Conservation (phyloP, 2,329 filamentous ascomycete species). For the Exophiala bonariae region DNA sequence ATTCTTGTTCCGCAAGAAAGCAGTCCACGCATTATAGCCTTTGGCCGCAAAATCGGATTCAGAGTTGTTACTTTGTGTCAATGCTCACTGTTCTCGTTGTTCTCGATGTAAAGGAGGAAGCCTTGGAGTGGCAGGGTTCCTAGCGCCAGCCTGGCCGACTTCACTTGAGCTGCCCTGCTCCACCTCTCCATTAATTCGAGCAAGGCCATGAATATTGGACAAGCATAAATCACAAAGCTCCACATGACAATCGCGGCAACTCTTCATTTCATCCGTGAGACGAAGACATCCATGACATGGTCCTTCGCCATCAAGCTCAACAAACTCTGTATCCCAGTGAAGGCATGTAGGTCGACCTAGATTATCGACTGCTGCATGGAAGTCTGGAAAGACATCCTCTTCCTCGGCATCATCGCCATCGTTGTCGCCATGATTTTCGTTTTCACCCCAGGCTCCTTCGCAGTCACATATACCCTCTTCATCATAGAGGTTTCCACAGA, state of each 20-base stretch:
- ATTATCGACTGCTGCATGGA: slow-evolving; percentile 3
- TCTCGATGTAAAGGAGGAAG: not conserved
- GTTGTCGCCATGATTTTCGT: slow-evolving; percentile 4
- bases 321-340: not conserved
- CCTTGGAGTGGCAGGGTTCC: no score
- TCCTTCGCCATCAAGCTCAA: not conserved
- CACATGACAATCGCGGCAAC: no score
- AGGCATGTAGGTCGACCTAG: slow-evolving; percentile 1
- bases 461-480: slow-evolving; percentile 9
- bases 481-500: slow-evolving; percentile 17
- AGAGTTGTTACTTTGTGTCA: not conserved
- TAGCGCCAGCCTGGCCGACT: no score
- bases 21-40: no score
- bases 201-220: not conserved
- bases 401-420: slow-evolving; percentile 1
- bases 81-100: slow-evolving; percentile 1
- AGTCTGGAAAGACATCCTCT: slow-evolving; percentile 1
- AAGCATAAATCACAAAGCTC: not conserved
- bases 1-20: no score
- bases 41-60: no score
- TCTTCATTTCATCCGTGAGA: no score
- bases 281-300: not conserved
- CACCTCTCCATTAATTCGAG: no score
- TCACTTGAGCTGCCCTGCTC: no score
- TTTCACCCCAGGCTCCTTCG: slow-evolving; percentile 3